Percentiles rank a stretch among this genome's conserved stretches.
phyloP scores from a whole-genome alignment of 192 early-diverging fungal genomes.

The Gamsiella multidivaricata region DNA sequence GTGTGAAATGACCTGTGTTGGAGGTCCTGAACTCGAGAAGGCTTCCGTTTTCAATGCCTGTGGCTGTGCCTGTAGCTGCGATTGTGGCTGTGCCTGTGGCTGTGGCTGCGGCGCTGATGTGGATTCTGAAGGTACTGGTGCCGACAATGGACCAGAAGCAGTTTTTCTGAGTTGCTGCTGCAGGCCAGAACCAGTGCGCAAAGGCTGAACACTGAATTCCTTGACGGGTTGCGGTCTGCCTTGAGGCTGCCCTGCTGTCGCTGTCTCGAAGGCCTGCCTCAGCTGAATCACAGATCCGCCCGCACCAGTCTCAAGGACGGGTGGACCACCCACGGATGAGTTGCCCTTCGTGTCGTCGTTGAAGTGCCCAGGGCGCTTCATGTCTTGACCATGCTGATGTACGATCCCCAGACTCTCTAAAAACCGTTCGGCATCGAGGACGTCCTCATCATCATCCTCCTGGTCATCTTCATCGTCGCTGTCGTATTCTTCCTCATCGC shows the following conservation, averaged over 20 bases:
- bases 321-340: not conserved
- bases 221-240: not conserved
- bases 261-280: not conserved
- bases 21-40: not conserved
- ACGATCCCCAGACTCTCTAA: not conserved
- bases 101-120: too few relatives aligned
- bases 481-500: constrained; percentile 16
- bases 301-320: constrained; percentile 4
- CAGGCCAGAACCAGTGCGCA: too few relatives aligned
- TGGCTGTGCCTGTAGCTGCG: not conserved
- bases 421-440: not conserved
- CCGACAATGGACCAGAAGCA: too few relatives aligned
- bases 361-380: too few relatives aligned
- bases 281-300: constrained; percentile 13
- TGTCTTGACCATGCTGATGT: too few relatives aligned
- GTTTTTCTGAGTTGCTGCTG: too few relatives aligned
- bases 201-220: not conserved
- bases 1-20: not conserved
- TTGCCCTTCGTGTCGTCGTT: not conserved
- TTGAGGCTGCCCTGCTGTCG: not conserved
- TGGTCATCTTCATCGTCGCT: not conserved
- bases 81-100: too few relatives aligned
- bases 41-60: too few relatives aligned
- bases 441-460: not conserved
- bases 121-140: too few relatives aligned